Evolutionary conservation across 192 early-diverging fungal genomes (phyloP), one percentile per base, ranked within the genome.

Genomic region (Paraglomus occultum): DNA sequence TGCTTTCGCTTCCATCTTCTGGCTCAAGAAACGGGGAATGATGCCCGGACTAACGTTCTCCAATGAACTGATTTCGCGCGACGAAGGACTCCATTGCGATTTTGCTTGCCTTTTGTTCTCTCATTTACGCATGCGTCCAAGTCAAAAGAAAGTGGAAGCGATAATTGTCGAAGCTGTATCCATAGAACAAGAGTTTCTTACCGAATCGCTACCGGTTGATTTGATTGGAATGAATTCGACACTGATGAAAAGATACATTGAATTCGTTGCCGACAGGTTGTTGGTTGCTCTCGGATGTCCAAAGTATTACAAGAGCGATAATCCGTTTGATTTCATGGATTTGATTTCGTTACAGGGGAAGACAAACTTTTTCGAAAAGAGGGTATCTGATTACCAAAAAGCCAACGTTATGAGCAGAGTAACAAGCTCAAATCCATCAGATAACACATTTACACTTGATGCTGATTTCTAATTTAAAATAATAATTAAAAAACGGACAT

Each of bases 311-410:
- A 86, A 89, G 14, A 84, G 80, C 4, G 77, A 87, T 71, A 99
- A 99, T 74, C 96, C 96, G 50, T 99, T 99, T 71, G 96, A 99
- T 76, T 99, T 97, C 76, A 99, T 99, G 96, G 96, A 97, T 76
- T 80, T 99, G 80, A 97, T 97, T 77, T 95, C 92, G 20, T 83
- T 98, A 71, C 95, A 98, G 81, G 96, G 95, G 73, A 98, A 98
- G 84, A 97, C 96, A 61, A 97, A 97, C 84, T 98, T 98, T 77
- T 98, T 98, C 70, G 95, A 98, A 80, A 96, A 97, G 85, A 90
- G 88, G 74, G 94, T 96, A 20, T 94, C 92, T 39, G 94, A 95
- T 71, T 98, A 98, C 80, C 94, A 95, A 81, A 94, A 93, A 82
- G 89, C 92, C 71, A 92, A 90, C 69, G 92, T 95, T 58, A 91